Percentiles rank a stretch among this genome's conserved stretches.
These are phyloP conservation scores for Syzygium syzygioides DNA, from an alignment of 441 rosid species.

Conservation along the genomic window DNA sequence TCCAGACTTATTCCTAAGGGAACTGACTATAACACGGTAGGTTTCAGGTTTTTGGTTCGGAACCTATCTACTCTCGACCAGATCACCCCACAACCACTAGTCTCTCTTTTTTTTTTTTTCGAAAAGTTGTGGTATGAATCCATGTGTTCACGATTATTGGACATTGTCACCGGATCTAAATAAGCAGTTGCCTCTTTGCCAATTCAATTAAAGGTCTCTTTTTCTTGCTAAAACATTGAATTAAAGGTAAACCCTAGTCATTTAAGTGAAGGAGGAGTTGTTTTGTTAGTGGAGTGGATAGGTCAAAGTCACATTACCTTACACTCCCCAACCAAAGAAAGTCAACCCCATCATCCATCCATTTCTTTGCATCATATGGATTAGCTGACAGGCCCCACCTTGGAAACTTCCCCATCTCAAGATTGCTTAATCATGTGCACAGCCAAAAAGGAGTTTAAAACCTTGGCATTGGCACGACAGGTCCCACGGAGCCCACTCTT, in stretches of 20 bases:
- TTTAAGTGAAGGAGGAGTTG: not conserved
- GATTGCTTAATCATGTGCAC: not conserved
- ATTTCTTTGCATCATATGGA: not conserved
- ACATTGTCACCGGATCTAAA: not conserved
- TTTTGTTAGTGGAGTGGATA: not conserved
- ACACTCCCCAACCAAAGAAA: not conserved
- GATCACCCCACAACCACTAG: not conserved
- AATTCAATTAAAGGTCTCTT: not conserved
- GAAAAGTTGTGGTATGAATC: rapidly evolving
- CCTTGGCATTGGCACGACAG: not conserved
- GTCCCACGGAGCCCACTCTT: not conserved
- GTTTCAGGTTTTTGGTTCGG: not conserved
- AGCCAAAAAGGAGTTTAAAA: not conserved
- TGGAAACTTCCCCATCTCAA: not conserved
- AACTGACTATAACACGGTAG: not conserved
- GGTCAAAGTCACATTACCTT: not conserved
- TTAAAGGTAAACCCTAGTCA: not conserved
- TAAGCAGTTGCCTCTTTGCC: not conserved
- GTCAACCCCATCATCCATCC: not conserved
- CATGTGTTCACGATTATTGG: rapidly evolving
- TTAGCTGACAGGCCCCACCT: not conserved
- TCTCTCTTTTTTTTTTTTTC: rapidly evolving
- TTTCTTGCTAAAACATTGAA: not conserved
- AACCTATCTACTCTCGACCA: rapidly evolving
- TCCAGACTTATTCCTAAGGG: rapidly evolving